These are phyloP conservation scores for Pachysolen tannophilus DNA, from an alignment of 805 yeast genomes.

Conservation along the genomic window DNA sequence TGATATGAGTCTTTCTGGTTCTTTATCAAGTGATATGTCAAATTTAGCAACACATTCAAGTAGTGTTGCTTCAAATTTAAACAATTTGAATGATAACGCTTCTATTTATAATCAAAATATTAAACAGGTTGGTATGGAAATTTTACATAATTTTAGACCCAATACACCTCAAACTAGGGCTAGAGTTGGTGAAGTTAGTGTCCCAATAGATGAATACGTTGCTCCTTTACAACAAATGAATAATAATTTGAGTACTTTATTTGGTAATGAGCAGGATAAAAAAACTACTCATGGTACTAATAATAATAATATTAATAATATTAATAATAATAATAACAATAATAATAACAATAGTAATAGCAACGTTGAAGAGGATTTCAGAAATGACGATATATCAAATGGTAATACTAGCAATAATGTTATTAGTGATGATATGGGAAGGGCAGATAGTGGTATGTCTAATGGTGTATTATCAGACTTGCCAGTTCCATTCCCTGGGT, in stretches of 20 bases:
- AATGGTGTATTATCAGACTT: neutral
- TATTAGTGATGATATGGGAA: neutral
- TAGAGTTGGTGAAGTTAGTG: constrained; percentile 7
- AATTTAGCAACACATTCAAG: neutral
- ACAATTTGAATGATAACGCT: neutral
- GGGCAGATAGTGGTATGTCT: neutral
- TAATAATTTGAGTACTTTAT: constrained; percentile 20
- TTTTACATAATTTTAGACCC: constrained; percentile 7
- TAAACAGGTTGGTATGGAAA: constrained; percentile 7
- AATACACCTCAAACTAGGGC: neutral
- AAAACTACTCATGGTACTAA: neutral
- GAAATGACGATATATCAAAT: neutral
- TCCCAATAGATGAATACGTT: constrained; percentile 22
- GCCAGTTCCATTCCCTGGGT: neutral
- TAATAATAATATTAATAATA: neutral
- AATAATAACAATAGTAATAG: neutral
- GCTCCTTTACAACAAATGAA: constrained; percentile 29
- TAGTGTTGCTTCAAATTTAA: constrained; percentile 2
- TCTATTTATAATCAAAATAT: constrained; percentile 1
- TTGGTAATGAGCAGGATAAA: constrained; percentile 12
- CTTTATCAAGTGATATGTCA: constrained; percentile 3
- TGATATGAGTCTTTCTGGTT: constrained; percentile 5
- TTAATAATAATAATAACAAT: neutral
- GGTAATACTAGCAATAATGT: neutral
- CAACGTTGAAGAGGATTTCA: too few species aligned